These are phyloP conservation scores for Backusella mclennaniae DNA, from an alignment of 192 early-diverging fungal genomes.

Conservation along the genomic window DNA sequence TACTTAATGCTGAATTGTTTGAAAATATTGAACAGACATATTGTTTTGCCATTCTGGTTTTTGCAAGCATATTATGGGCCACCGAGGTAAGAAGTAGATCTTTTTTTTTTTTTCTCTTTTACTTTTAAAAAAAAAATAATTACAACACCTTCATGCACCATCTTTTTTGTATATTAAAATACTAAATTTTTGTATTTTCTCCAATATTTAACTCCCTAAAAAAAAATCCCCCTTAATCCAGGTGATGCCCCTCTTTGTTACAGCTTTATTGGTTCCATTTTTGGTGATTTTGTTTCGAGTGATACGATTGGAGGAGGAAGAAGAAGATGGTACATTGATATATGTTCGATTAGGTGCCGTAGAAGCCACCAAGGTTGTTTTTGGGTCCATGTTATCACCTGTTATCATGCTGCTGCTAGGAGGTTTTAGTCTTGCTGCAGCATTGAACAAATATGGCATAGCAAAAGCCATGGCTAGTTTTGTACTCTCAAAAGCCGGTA, in stretches of 20 bases:
- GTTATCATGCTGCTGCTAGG: conserved; percentile 96
- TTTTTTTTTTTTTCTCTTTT: neutral
- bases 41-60: conserved; percentile 91
- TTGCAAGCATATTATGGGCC: conserved; percentile 90
- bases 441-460: conserved; percentile 93
- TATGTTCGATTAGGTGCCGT: conserved; percentile 63
- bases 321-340: conserved; percentile 36
- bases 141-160: neutral
- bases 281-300: conserved; percentile 83
- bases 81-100: conserved; percentile 62
- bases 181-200: neutral
- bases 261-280: conserved; percentile 84
- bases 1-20: conserved; percentile 65
- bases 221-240: conserved; percentile 18
- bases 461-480: conserved; percentile 86
- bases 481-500: conserved; percentile 86
- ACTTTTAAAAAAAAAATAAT: neutral
- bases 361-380: conserved; percentile 80
- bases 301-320: conserved; percentile 53
- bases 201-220: neutral
- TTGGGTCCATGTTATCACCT: conserved; percentile 92
- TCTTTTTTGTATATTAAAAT: neutral
- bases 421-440: conserved; percentile 91
- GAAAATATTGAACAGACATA: conserved; percentile 72
- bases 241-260: conserved; percentile 93